Evolutionary conservation across 805 yeast species (phyloP).

Genomic region (Metschnikowia drakensbergensis): DNA sequence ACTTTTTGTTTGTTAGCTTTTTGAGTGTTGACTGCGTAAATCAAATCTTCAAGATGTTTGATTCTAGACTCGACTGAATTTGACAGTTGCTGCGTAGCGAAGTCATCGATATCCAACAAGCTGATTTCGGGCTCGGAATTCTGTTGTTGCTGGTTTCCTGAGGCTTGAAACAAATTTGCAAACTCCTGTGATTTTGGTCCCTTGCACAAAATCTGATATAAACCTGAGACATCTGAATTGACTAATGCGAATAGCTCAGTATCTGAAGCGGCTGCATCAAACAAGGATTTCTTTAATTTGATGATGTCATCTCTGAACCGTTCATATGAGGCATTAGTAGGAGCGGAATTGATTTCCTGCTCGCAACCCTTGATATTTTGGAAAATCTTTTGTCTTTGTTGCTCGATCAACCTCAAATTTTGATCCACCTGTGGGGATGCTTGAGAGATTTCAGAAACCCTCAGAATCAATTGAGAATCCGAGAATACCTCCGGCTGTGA

Average conservation of each 20-base stretch:
- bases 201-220: slow-evolving; percentile 28
- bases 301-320: slow-evolving; percentile 50
- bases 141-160: slow-evolving; percentile 5
- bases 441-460: slow-evolving; percentile 22
- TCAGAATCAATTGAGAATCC: slow-evolving; percentile 8
- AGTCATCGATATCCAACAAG: slow-evolving; percentile 68
- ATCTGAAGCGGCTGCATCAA: slow-evolving; percentile 62
- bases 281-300: slow-evolving; percentile 53
- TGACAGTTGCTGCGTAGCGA: slow-evolving; percentile 17
- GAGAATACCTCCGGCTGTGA: slow-evolving; percentile 2
- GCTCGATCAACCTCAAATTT: slow-evolving; percentile 28
- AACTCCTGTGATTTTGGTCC: slow-evolving; percentile 44
- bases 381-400: slow-evolving; percentile 35
- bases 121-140: slow-evolving; percentile 33
- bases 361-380: slow-evolving; percentile 36
- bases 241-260: slow-evolving; percentile 47
- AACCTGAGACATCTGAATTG: slow-evolving; percentile 25
- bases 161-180: slow-evolving; percentile 25
- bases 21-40: slow-evolving; percentile 58
- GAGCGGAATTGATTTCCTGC: slow-evolving; percentile 7
- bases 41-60: slow-evolving; percentile 48
- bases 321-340: slow-evolving; percentile 6
- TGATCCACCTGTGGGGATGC: slow-evolving; percentile 32
- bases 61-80: slow-evolving; percentile 37
- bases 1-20: slow-evolving; percentile 61